Evolutionary conservation across 805 yeast genomes (phyloP).

Genomic region (Kregervanrija pseudodelftensis): DNA sequence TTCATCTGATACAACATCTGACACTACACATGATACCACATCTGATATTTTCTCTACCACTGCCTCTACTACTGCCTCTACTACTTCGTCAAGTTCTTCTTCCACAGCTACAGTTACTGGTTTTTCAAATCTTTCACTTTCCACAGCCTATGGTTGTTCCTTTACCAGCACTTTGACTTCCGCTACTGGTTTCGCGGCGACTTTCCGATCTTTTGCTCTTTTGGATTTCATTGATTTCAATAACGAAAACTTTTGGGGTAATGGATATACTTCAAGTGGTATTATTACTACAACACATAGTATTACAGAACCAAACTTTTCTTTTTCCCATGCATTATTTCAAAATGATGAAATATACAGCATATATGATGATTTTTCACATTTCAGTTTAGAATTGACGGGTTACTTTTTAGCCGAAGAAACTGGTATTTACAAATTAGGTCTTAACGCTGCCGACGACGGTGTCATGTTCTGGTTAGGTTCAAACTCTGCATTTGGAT

Average conservation of each 20-base stretch:
- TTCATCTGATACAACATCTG: not conserved
- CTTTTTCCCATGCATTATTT: not conserved
- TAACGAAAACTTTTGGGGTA: conserved; percentile 2
- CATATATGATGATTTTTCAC: no score
- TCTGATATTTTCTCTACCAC: no score
- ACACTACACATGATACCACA: no score
- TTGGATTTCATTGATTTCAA: not conserved
- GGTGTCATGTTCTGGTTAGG: conserved; percentile 6
- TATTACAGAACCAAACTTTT: conserved; percentile 4
- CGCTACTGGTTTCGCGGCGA: conserved; percentile 5
- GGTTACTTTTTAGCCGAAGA: not conserved
- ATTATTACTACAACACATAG: conserved; percentile 4
- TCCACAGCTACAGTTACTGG: not conserved
- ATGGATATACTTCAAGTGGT: conserved; percentile 1
- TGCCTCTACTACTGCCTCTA: not conserved
- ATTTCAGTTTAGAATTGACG: no score
- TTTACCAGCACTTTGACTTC: no score
- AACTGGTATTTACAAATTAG: conserved; percentile 2
- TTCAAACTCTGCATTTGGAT: conserved; percentile 5
- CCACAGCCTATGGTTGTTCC: no score
- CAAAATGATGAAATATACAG: no score
- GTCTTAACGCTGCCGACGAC: conserved; percentile 1
- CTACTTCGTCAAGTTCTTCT: not conserved
- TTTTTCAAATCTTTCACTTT: not conserved
- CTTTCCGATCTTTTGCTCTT: not conserved